These are phyloP conservation scores for Pleodorina starrii DNA, from an alignment of 139 green algal species.

Conservation along the genomic window DNA sequence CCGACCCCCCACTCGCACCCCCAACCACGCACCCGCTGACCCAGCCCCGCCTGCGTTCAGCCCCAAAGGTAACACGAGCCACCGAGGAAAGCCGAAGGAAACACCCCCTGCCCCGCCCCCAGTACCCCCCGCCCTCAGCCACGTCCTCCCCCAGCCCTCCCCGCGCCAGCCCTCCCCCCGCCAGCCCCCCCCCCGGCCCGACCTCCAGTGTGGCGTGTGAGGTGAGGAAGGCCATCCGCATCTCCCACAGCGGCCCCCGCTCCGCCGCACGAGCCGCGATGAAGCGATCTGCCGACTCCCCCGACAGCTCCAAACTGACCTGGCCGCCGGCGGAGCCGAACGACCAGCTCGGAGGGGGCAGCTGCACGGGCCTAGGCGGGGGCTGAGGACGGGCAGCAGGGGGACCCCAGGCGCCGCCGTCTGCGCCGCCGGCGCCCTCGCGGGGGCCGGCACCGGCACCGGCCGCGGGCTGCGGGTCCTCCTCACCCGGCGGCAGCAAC, in stretches of 20 bases:
- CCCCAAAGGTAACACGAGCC: too few species aligned
- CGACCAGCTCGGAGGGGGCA: background rate
- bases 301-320: background rate
- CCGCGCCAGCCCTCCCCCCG: too few species aligned
- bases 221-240: slow-evolving; percentile 9
- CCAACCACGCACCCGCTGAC: too few species aligned
- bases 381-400: too few species aligned
- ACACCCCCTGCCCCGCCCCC: too few species aligned
- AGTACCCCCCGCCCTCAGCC: too few species aligned
- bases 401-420: too few species aligned
- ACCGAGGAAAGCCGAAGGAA: too few species aligned
- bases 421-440: too few species aligned
- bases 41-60: too few species aligned
- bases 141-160: too few species aligned
- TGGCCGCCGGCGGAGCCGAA: background rate
- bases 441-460: background rate
- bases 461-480: background rate
- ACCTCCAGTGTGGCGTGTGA: slow-evolving; percentile 4
- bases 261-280: background rate
- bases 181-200: too few species aligned
- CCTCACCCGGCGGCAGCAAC: slow-evolving; percentile 19
- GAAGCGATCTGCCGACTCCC: background rate
- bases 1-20: background rate
- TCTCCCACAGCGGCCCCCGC: slow-evolving; percentile 31
- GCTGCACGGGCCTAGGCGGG: background rate